Percentiles rank a stretch among this genome's conserved stretches.
Conservation (phyloP, 208 protist species). For the Leishmania tarentolae region DNA sequence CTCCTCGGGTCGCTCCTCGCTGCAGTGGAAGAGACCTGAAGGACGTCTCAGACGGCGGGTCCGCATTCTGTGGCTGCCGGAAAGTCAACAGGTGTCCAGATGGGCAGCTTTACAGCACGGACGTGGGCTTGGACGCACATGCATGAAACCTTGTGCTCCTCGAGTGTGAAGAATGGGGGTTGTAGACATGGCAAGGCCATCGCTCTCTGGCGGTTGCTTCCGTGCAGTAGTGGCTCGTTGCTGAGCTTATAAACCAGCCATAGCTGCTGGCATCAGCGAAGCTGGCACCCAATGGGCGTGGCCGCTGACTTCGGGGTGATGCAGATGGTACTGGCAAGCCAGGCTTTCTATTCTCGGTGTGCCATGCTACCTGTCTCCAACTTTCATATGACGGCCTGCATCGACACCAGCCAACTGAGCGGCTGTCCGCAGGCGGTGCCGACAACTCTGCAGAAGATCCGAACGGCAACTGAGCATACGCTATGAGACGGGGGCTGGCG, state of each 20-base stretch:
- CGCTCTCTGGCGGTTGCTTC: slow-evolving; percentile 24
- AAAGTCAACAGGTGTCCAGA: slow-evolving; percentile 19
- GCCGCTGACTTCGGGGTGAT: background rate
- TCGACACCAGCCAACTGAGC: slow-evolving; percentile 2
- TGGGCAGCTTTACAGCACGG: slow-evolving; percentile 11
- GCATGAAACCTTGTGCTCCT: slow-evolving; percentile 9
- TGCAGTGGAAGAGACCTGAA: slow-evolving; percentile 26
- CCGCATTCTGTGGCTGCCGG: slow-evolving; percentile 22
- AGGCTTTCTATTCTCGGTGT: too few relatives aligned
- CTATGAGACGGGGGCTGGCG: background rate
- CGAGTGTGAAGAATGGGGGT: background rate
- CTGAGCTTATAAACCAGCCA: slow-evolving; percentile 5
- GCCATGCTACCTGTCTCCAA: background rate
- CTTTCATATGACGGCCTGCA: background rate
- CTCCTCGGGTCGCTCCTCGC: slow-evolving; percentile 1
- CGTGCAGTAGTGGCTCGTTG: background rate
- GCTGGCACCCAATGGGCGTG: slow-evolving; percentile 1
- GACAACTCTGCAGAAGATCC: background rate
- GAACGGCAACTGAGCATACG: background rate
- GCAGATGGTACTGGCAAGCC: background rate
- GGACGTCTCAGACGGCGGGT: slow-evolving; percentile 1
- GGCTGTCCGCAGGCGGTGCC: background rate
- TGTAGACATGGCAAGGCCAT: slow-evolving; percentile 23
- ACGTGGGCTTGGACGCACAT: slow-evolving; percentile 4
- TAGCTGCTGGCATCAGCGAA: background rate